Evolutionary conservation across 495 filamentous ascomycete genomes (phyloP).

Genomic region (Aspergillus olivimuriae): DNA sequence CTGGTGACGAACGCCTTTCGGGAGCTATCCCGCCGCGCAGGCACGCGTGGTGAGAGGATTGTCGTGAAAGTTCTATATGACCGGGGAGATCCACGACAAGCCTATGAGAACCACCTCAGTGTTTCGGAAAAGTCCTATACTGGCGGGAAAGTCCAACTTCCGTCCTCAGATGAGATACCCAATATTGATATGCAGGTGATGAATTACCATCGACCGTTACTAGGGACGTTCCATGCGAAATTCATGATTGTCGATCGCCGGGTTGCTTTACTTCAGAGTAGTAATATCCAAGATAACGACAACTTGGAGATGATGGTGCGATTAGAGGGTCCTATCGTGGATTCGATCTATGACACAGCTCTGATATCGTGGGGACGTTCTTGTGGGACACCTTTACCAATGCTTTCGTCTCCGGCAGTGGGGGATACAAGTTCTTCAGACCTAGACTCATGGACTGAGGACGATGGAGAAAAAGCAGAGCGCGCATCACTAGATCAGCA

Average conservation of each 20-base stretch:
- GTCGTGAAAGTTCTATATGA: slow-evolving; percentile 75
- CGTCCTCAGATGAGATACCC: slow-evolving; percentile 55
- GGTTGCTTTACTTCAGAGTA: slow-evolving; percentile 62
- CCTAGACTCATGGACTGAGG: no score
- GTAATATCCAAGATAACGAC: slow-evolving; percentile 73
- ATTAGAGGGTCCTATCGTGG: slow-evolving; percentile 69
- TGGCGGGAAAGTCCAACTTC: slow-evolving; percentile 49
- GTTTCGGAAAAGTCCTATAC: slow-evolving; percentile 54
- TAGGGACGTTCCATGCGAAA: slow-evolving; percentile 75
- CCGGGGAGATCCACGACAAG: slow-evolving; percentile 57
- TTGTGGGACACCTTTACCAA: slow-evolving; percentile 56
- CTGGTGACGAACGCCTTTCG: slow-evolving; percentile 61
- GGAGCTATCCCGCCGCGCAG: slow-evolving; percentile 61
- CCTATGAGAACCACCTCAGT: slow-evolving; percentile 54
- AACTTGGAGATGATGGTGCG: slow-evolving; percentile 78
- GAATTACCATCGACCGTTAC: slow-evolving; percentile 63
- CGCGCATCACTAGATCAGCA: slow-evolving; percentile 44
- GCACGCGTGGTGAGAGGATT: slow-evolving; percentile 48
- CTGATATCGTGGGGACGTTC: slow-evolving; percentile 64
- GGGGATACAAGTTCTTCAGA: slow-evolving; percentile 23
- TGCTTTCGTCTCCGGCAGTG: slow-evolving; percentile 44
- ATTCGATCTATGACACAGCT: slow-evolving; percentile 65
- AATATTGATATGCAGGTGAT: slow-evolving; percentile 66
- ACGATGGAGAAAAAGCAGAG: slow-evolving; percentile 5
- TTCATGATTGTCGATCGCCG: slow-evolving; percentile 70